Evolutionary conservation across 805 yeast species (phyloP), one percentile per base, ranked within the genome.

Genomic region (Kurtzmaniella fragi): DNA sequence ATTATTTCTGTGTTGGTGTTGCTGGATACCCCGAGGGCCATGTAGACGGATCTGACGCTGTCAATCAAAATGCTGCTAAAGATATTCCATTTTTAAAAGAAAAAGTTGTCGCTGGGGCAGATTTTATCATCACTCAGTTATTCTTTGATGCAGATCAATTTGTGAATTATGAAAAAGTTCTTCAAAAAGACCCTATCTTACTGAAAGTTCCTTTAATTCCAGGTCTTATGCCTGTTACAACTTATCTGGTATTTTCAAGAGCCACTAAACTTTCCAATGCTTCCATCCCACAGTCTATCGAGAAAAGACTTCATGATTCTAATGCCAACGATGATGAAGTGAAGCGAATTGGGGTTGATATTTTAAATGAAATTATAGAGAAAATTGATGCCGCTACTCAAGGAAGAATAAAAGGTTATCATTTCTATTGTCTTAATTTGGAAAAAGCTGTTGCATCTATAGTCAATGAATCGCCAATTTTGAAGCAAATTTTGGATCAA

Each of bases 11-110:
- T 56, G 71, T 91, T 40, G 99, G 99, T 43, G 99, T 91, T 12
- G 99, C 99, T 2, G 97, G 95, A 1, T 91, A 91, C 59, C 96
- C 99, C 7, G 99, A 91, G 57, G 99, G 99, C 14, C 97, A 91
- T 62, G 89, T 87, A 28, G 96, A 90, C 49, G 91, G 95, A 11
- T 73, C 88, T 1, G 86, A 82, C 49, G 71, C 64, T 34, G 61
- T 77, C 7, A 71, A 70, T 28, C 96, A 89, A 57, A 75, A 78
- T 50, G 79, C 82, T 1, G 56, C 57, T 16, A 73, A 73, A 34
- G 99, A 91, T 59, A 53, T 91, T 34, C 91, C 93, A 5, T 88
- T 61, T 54, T 71, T 93, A 60, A 76, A 80, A 36, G 95, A 87
- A 48, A 93, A 93, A 59, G 74, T 91, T 17, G 74, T 80, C 42